Conservation (phyloP, 768 basidiomycete genomes). For the Mycena galericulata region DNA sequence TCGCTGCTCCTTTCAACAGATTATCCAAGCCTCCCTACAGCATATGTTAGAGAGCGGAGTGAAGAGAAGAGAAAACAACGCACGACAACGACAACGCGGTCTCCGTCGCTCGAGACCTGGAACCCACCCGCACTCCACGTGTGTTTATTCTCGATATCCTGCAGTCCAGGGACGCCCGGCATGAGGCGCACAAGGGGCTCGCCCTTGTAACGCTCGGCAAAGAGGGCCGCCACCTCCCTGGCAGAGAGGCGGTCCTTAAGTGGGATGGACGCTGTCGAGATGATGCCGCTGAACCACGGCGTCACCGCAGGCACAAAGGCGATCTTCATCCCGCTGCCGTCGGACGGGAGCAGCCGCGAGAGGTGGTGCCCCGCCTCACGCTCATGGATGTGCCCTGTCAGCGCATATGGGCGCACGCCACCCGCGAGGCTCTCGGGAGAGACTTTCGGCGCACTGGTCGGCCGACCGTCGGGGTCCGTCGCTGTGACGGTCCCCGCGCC, state of each 20-base stretch:
- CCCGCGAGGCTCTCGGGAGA: slow-evolving; percentile 79
- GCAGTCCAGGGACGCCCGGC: slow-evolving; percentile 78
- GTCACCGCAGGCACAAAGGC: slow-evolving; percentile 91
- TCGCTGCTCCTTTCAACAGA: slow-evolving; percentile 96
- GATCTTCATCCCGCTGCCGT: slow-evolving; percentile 59
- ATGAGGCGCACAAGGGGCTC: slow-evolving; percentile 81
- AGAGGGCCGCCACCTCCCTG: slow-evolving; percentile 76
- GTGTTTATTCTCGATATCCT: slow-evolving; percentile 84
- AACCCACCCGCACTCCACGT: slow-evolving; percentile 94
- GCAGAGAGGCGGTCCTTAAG: slow-evolving; percentile 76
- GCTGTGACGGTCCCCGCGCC: slow-evolving; percentile 92
- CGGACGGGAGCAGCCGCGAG: slow-evolving; percentile 62
- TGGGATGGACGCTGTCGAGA: slow-evolving; percentile 88
- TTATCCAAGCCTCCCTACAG: slow-evolving; percentile 93
- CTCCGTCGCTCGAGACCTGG: slow-evolving; percentile 90
- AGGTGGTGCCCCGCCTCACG: slow-evolving; percentile 93
- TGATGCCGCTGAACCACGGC: slow-evolving; percentile 97
- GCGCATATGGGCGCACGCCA: slow-evolving; percentile 84
- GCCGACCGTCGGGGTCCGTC: slow-evolving; percentile 74
- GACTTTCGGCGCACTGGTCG: slow-evolving; percentile 85
- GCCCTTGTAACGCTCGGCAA: slow-evolving; percentile 78
- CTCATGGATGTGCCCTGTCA: slow-evolving; percentile 99
- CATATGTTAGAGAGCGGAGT: background rate
- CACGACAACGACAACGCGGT: slow-evolving; percentile 94
- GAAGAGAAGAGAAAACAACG: slow-evolving; percentile 44